Base-by-base conservation (phyloP, 257 asterid species). In the Thymus quinquecostatus region DNA sequence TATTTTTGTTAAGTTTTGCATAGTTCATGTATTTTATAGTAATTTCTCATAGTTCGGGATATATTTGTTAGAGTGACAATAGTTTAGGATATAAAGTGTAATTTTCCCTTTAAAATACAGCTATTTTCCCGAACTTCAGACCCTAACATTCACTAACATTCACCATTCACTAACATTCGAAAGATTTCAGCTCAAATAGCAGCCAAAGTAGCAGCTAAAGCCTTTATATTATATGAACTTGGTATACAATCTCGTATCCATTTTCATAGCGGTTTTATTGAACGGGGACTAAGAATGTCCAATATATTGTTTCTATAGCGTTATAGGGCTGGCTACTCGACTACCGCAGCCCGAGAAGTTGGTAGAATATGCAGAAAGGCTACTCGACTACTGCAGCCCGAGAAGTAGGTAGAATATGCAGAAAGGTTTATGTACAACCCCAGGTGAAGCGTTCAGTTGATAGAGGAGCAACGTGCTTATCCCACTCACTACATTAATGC, bases 341-440 rank as follows among this genome's bases (percentile, higher is more conserved):
- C 82, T 92, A 30, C 98, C 97, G 1, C 85, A 84, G 67, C 98
- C 96, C 0, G 82, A 75, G 41, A 81, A 87, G 78, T 83, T 92
- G 44, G 92, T 76, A 34, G 83, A 87, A 44, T 82, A 88, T 56
- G 97, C 98, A 8, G 92, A 86, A 73, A 90, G 96, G n/a, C n/a
- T n/a, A n/a, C n/a, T n/a, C n/a, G n/a, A n/a, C n/a, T n/a, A n/a
- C n/a, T n/a, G n/a, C n/a, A n/a, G n/a, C n/a, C n/a, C n/a, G n/a
- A n/a, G n/a, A n/a, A n/a, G n/a, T n/a, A n/a, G n/a, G n/a, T n/a
- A n/a, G n/a, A n/a, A n/a, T n/a, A n/a, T n/a, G n/a, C n/a, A n/a
- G n/a, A n/a, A n/a, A n/a, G n/a, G 82, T 92, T 92, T 51, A 90
- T 92, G 98, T 92, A 92, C 86, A 88, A 96, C 87, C 98, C 98